A percentile compares a stretch with the other conserved stretches of the same genome.
Evolutionary conservation across 2,329 filamentous ascomycete genomes (phyloP).

Genomic region (Celoporthe dispersa): DNA sequence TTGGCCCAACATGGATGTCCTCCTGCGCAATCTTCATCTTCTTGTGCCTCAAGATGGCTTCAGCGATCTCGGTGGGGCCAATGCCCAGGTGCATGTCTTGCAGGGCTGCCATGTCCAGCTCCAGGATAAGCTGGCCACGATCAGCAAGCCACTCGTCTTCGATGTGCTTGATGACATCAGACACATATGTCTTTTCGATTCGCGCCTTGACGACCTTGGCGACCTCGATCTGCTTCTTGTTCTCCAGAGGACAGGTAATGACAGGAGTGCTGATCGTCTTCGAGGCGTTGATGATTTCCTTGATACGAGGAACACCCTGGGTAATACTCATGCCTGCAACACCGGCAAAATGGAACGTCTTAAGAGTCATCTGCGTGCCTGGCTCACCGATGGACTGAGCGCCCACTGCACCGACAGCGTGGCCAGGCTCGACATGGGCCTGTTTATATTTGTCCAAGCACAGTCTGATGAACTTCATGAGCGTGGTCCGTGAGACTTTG

Average conservation of each 20-base stretch:
- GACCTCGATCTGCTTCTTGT: constrained; percentile 73
- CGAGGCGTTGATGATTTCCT: constrained; percentile 99
- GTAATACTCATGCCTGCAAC: constrained; percentile 99
- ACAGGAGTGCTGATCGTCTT: constrained; percentile 93
- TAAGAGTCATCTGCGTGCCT: constrained; percentile 98
- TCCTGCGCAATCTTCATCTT: constrained; percentile 75
- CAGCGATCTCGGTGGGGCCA: constrained; percentile 70
- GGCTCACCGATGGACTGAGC: constrained; percentile 98
- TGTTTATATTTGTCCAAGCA: constrained; percentile 90
- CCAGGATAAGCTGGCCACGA: constrained; percentile 76
- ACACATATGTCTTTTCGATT: constrained; percentile 92
- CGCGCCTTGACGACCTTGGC: constrained; percentile 91
- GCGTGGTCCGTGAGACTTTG: constrained; percentile 77
- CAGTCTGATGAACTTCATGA: constrained; percentile 76
- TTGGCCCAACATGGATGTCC: constrained; percentile 66
- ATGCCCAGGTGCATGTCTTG: constrained; percentile 83
- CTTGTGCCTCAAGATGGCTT: constrained; percentile 78
- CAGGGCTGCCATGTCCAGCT: constrained; percentile 80
- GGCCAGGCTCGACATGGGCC: constrained; percentile 90
- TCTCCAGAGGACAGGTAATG: constrained; percentile 83
- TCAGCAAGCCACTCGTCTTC: constrained; percentile 87
- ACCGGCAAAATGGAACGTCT: constrained; percentile 99
- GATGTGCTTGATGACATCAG: constrained; percentile 78
- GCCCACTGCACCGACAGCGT: constrained; percentile 93
- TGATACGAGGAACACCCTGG: constrained; percentile 98